These are phyloP conservation scores for Claviceps paspali DNA, from an alignment of 2,329 filamentous ascomycete species.

Conservation along the genomic window DNA sequence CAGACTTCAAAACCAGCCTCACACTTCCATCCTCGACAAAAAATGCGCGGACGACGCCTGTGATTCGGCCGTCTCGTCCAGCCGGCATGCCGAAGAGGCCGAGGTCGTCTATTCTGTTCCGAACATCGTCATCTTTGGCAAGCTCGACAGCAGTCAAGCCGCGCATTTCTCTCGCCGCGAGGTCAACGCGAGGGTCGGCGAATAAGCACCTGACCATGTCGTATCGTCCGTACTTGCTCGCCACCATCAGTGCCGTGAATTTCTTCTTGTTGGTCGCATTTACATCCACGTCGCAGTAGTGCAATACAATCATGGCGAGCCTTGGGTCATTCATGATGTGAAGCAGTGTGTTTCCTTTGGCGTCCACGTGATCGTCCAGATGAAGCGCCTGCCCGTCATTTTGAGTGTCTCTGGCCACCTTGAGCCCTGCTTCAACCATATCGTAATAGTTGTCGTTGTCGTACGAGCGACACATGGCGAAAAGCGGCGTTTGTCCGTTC, in stretches of 20 bases:
- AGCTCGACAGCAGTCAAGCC: slow-evolving; percentile 90
- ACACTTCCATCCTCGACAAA: slow-evolving; percentile 95
- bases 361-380: slow-evolving; percentile 82
- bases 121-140: slow-evolving; percentile 93
- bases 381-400: slow-evolving; percentile 68
- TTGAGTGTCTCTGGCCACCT: slow-evolving; percentile 59
- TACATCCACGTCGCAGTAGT: slow-evolving; percentile 82
- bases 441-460: slow-evolving; percentile 73
- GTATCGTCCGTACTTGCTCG: slow-evolving; percentile 91
- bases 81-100: slow-evolving; percentile 64
- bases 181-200: slow-evolving; percentile 72
- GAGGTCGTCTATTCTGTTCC: slow-evolving; percentile 91
- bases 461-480: slow-evolving; percentile 88
- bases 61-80: slow-evolving; percentile 64
- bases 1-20: slow-evolving; percentile 85
- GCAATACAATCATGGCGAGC: slow-evolving; percentile 59
- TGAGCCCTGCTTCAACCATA: slow-evolving; percentile 76
- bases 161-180: slow-evolving; percentile 67
- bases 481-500: slow-evolving; percentile 94
- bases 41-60: slow-evolving; percentile 84
- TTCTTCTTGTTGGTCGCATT: slow-evolving; percentile 91
- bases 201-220: slow-evolving; percentile 86
- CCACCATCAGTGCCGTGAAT: slow-evolving; percentile 94
- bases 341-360: slow-evolving; percentile 85
- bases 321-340: slow-evolving; percentile 84